Conservation (phyloP, 2,329 filamentous ascomycete genomes). For the Talaromyces rugulosus region DNA sequence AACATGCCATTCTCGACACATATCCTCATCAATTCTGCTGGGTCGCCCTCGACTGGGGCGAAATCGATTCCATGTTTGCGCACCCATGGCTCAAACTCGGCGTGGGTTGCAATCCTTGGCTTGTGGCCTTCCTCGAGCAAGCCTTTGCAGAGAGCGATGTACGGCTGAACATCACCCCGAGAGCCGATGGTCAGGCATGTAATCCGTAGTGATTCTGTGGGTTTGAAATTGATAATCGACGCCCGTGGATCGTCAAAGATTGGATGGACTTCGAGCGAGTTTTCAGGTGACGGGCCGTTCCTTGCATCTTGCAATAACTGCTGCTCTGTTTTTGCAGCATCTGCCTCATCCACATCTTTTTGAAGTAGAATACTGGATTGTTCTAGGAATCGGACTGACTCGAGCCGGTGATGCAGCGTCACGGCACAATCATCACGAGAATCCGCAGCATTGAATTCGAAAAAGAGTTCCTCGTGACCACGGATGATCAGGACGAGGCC, state of each 20-base stretch:
- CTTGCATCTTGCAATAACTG: conserved; percentile 74
- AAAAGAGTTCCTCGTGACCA: conserved; percentile 93
- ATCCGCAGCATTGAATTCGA: conserved; percentile 78
- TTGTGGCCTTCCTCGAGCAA: conserved; percentile 82
- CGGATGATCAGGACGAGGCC: conserved; percentile 89
- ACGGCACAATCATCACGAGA: conserved; percentile 84
- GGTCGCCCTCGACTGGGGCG: conserved; percentile 80
- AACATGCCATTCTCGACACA: conserved; percentile 98
- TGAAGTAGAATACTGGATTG: conserved; percentile 65
- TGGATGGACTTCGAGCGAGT: conserved; percentile 53
- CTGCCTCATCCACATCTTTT: conserved; percentile 66
- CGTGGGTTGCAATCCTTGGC: conserved; percentile 83
- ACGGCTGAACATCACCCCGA: conserved; percentile 92
- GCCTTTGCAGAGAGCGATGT: conserved; percentile 92
- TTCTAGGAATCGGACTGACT: conserved; percentile 65
- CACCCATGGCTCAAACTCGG: conserved; percentile 85
- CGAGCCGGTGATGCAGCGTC: conserved; percentile 71
- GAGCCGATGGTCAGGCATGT: conserved; percentile 96
- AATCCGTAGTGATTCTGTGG: conserved; percentile 70
- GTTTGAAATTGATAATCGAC: conserved; percentile 89
- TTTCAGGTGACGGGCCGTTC: conserved; percentile 37
- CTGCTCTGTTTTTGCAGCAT: conserved; percentile 74
- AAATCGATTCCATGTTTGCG: conserved; percentile 93
- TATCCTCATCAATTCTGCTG: conserved; percentile 88
- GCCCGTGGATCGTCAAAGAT: conserved; percentile 88